Conservation (phyloP, 2,329 filamentous ascomycete species). For the Coleophoma eucalyptorum region DNA sequence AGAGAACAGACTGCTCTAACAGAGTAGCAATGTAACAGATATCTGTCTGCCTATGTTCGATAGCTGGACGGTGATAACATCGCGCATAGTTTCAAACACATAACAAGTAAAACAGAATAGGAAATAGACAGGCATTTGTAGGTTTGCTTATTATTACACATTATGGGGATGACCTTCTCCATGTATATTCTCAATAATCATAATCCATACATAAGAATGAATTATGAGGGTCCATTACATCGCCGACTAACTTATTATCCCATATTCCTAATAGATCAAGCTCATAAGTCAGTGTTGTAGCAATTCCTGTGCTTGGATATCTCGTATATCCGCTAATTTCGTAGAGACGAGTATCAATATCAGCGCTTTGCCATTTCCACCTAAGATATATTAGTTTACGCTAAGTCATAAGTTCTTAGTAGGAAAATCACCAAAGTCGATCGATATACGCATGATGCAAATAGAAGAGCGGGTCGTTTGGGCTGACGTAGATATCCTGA, state of each 20-base stretch:
- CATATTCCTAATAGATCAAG: background rate
- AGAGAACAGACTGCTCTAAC: too few relatives aligned
- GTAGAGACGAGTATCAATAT: background rate
- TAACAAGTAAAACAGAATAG: too few relatives aligned
- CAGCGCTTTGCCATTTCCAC: background rate
- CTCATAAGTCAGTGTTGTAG: background rate
- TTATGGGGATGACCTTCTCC: too few relatives aligned
- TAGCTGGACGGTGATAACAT: too few relatives aligned
- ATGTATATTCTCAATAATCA: background rate
- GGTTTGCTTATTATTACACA: too few relatives aligned
- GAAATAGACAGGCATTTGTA: too few relatives aligned
- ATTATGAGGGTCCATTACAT: background rate
- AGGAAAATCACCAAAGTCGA: conserved; percentile 10
- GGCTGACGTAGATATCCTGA: conserved; percentile 1
- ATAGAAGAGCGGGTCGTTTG: conserved; percentile 15
- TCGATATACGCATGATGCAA: conserved; percentile 17
- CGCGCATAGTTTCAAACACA: too few relatives aligned
- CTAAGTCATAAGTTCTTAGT: background rate
- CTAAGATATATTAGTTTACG: background rate
- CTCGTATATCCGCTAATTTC: background rate
- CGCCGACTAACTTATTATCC: background rate
- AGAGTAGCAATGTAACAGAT: too few relatives aligned
- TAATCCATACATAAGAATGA: background rate
- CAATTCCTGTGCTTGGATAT: background rate
- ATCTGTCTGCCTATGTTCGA: too few relatives aligned